Base-by-base conservation (phyloP, 2,329 filamentous ascomycete species). In the Juglanconis juglandina region DNA sequence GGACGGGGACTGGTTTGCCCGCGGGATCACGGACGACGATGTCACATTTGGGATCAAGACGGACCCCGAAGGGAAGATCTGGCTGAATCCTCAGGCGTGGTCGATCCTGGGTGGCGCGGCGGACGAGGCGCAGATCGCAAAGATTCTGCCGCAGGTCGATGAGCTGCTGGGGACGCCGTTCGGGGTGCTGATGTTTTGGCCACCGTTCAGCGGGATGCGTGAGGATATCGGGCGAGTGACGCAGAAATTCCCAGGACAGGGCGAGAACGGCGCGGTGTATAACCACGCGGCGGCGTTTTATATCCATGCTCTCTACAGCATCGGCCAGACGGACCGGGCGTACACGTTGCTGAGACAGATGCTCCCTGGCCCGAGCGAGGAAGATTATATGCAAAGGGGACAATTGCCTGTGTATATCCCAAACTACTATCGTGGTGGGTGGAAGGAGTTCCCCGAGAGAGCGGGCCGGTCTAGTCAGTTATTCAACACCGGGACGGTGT, bases 211-310 rank as follows among this genome's bases (percentile, higher is more conserved):
- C 42, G 73, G 70, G 8, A 85, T 85, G 82, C 80, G 81, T 56
- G 82, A 85, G 70, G 81, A 85, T 60, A 75, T 85, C 30, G 82
- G 82, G 9, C 81, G 82, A 50, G 82, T 85, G 13, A 84, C 82
- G 61, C 81, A 85, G 67, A 85, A 85, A 69, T 82, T 80, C 60
- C 78, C 81, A 3, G 82, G 82, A 3, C 81, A 81, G 49, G 82
- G 78, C n/a, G 82, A 85, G 70, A 85, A 85, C 68, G 82, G 75
- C 1, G 79, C 79, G 32, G 80, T 85, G 17, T 85, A 85, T 69
- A 85, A 84, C 72, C 82, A 85, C 68, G 81, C 82, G 0, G 77
- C 75, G 37, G 76, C 79, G 10, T 85, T 84, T 67, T 85, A 83
- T 69, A 75, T 81, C 52, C 79, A 82, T 73, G 77, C 77, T 10